phyloP scores from a whole-genome alignment of 176 grass and related monocot species.

The Secale cereale region DNA sequence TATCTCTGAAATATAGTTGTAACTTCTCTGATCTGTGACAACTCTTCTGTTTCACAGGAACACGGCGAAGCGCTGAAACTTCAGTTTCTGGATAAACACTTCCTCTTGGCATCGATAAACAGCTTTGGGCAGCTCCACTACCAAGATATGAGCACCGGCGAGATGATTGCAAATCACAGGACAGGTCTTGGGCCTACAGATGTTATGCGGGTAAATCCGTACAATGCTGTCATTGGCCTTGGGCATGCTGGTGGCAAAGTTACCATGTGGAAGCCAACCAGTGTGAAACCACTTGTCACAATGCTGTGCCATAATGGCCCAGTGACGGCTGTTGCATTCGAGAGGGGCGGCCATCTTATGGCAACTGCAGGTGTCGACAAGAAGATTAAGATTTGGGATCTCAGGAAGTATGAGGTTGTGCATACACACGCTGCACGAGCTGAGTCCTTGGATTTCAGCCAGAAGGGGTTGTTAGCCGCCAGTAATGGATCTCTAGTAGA shows the following conservation, averaged over 20 bases:
- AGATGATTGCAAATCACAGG: slow-evolving; percentile 70
- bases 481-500: slow-evolving; percentile 72
- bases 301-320: slow-evolving; percentile 74
- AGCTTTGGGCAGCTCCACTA: slow-evolving; percentile 91
- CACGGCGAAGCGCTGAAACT: slow-evolving; percentile 75
- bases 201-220: slow-evolving; percentile 82
- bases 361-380: slow-evolving; percentile 75
- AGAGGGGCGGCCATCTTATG: slow-evolving; percentile 69
- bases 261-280: slow-evolving; percentile 96
- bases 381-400: slow-evolving; percentile 91
- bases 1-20: neutral
- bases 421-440: slow-evolving; percentile 33
- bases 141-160: slow-evolving; percentile 94
- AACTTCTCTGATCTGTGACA: neutral
- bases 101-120: slow-evolving; percentile 71
- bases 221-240: slow-evolving; percentile 79
- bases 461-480: slow-evolving; percentile 67
- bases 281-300: slow-evolving; percentile 72
- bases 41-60: slow-evolving; percentile 44
- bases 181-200: slow-evolving; percentile 62
- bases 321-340: slow-evolving; percentile 69
- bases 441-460: slow-evolving; percentile 85
- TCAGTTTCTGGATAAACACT: slow-evolving; percentile 88
- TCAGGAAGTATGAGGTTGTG: slow-evolving; percentile 80
- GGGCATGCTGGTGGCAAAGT: slow-evolving; percentile 79